Evolutionary conservation across 352 stramenopile genomes (phyloP).

Genomic region (Globisporangium recalcitrans): DNA sequence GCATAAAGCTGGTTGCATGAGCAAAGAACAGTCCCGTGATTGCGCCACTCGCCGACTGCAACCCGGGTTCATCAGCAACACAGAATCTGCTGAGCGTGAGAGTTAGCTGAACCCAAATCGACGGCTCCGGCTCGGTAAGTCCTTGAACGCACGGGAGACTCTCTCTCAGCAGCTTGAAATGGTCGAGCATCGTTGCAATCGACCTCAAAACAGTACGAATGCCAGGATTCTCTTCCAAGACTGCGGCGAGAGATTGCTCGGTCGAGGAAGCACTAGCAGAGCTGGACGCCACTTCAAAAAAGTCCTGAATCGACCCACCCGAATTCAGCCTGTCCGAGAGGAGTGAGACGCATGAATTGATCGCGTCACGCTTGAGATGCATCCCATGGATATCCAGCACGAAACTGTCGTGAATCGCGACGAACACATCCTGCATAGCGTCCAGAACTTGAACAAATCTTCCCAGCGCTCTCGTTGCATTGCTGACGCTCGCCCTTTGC

Average conservation of each 20-base stretch:
- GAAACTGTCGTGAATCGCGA: slow-evolving; percentile 29
- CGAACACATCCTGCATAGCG: slow-evolving; percentile 20
- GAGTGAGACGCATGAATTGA: slow-evolving; percentile 3
- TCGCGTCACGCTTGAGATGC: background rate
- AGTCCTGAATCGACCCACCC: background rate
- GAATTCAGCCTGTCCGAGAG: background rate
- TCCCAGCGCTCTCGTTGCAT: slow-evolving; percentile 10
- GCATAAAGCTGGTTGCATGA: slow-evolving; percentile 12
- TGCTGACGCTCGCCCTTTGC: slow-evolving; percentile 2
- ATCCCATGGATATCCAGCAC: slow-evolving; percentile 26
- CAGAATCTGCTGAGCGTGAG: slow-evolving; percentile 2
- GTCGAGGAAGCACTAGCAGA: background rate
- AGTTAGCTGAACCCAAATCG: slow-evolving; percentile 5
- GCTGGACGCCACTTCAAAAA: background rate
- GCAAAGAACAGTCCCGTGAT: background rate
- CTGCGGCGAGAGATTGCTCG: background rate
- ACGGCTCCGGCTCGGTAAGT: background rate
- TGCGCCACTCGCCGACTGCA: background rate
- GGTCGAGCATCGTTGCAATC: slow-evolving; percentile 20
- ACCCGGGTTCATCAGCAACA: background rate
- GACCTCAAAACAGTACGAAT: slow-evolving; percentile 21
- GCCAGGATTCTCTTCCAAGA: slow-evolving; percentile 13
- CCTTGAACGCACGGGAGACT: slow-evolving; percentile 1
- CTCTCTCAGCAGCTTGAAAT: slow-evolving; percentile 16
- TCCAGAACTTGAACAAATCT: slow-evolving; percentile 24